Percentiles rank a stretch among this genome's conserved stretches.
Evolutionary conservation across 306 rosid genomes (phyloP).

Genomic region (Gynostemma pentaphyllum): DNA sequence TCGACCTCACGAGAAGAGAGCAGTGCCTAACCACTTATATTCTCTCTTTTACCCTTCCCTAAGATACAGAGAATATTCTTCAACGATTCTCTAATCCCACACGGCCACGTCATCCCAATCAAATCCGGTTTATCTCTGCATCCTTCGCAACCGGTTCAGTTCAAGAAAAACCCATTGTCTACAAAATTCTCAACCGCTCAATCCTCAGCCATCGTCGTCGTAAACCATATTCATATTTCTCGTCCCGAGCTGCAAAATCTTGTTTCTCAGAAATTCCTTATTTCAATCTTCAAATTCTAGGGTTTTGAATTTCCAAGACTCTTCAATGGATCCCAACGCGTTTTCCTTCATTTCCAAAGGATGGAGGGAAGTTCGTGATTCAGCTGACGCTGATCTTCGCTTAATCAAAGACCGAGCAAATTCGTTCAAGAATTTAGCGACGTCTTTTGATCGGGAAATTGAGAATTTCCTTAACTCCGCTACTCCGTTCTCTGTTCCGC

Average conservation of each 20-base stretch:
- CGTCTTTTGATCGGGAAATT: constrained; percentile 81
- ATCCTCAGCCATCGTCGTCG: background rate
- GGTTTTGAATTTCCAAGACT: background rate
- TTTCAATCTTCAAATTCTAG: background rate
- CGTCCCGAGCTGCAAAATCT: background rate
- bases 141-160: constrained; percentile 9
- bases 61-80: constrained; percentile 23
- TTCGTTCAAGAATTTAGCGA: constrained; percentile 75
- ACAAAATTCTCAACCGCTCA: constrained; percentile 5
- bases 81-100: constrained; percentile 6
- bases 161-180: constrained; percentile 15
- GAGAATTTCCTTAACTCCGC: constrained; percentile 72
- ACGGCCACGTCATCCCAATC: constrained; percentile 14
- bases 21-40: too few species aligned
- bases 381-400: constrained; percentile 90
- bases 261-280: too few species aligned
- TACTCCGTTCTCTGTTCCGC: constrained; percentile 46
- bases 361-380: constrained; percentile 85
- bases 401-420: constrained; percentile 83
- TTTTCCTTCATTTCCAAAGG: constrained; percentile 85
- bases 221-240: background rate
- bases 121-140: background rate
- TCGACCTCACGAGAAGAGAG: too few species aligned
- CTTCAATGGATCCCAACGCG: constrained; percentile 59
- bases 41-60: too few species aligned